Evolutionary conservation across 805 yeast genomes (phyloP).

Genomic region (Dipodascus geniculatus): DNA sequence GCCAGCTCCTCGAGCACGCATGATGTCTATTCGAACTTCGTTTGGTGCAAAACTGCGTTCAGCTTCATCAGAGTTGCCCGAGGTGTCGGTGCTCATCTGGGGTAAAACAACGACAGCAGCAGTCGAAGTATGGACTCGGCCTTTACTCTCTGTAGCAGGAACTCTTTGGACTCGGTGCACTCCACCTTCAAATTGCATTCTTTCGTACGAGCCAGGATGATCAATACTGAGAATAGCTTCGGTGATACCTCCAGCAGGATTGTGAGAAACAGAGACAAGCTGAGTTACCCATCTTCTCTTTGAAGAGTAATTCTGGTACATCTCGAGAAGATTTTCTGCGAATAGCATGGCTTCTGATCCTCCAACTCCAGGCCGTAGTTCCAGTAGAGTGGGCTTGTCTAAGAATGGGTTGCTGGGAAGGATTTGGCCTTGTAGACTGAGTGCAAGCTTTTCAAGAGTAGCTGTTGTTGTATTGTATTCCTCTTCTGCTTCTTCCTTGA

Average conservation of each 20-base stretch:
- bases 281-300: conserved; percentile 54
- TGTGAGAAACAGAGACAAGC: conserved; percentile 43
- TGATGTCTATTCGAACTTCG: conserved; percentile 88
- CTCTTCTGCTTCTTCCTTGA: conserved; percentile 45
- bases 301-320: conserved; percentile 70
- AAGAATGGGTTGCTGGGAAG: conserved; percentile 70
- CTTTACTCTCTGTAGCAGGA: conserved; percentile 88
- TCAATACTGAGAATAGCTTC: conserved; percentile 70
- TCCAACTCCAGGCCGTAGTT: conserved; percentile 91
- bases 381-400: conserved; percentile 68
- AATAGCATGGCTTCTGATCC: conserved; percentile 89
- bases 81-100: conserved; percentile 42
- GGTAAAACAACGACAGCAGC: conserved; percentile 94
- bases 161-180: conserved; percentile 93
- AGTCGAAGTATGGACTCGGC: conserved; percentile 90
- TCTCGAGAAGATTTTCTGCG: conserved; percentile 62
- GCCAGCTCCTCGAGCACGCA: conserved; percentile 95
- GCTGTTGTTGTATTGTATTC: conserved; percentile 39
- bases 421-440: conserved; percentile 39
- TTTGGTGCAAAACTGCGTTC: conserved; percentile 72
- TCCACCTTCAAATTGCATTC: conserved; percentile 77
- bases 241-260: conserved; percentile 47
- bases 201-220: conserved; percentile 64
- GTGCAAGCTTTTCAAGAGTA: conserved; percentile 26
- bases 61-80: conserved; percentile 36